A percentile compares a stretch with the other conserved stretches of the same genome.
Conservation (phyloP, 2,329 filamentous ascomycete genomes). For the Torrubiellomyces zombiae region DNA sequence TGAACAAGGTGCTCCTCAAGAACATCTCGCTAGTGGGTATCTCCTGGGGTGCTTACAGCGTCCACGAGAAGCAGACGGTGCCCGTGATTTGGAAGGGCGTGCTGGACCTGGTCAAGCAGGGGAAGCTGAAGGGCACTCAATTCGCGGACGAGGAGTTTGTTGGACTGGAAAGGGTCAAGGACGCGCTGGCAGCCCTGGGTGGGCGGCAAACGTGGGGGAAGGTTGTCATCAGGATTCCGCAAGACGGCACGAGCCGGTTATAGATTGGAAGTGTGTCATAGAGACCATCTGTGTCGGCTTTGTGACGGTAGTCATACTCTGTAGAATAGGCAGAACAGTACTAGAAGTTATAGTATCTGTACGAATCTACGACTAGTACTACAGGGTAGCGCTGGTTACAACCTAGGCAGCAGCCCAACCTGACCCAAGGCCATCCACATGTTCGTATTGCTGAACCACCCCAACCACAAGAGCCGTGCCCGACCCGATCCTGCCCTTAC, state of each 20-base stretch:
- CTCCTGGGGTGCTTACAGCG: constrained; percentile 78
- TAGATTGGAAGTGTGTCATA: constrained; percentile 18
- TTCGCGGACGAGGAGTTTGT: constrained; percentile 71
- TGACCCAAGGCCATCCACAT: no score
- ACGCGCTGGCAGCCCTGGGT: constrained; percentile 61
- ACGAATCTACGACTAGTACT: no score
- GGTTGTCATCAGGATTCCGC: constrained; percentile 75
- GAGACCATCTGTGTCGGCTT: no score
- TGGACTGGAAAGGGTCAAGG: constrained; percentile 63
- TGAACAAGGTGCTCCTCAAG: constrained; percentile 86
- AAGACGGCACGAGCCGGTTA: constrained; percentile 42
- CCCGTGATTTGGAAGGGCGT: constrained; percentile 67
- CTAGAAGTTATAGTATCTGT: no score
- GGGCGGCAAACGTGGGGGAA: constrained; percentile 86
- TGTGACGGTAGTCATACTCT: no score
- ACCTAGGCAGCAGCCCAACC: no score
- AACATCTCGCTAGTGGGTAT: constrained; percentile 82
- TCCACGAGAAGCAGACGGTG: constrained; percentile 54
- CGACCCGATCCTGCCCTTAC: no score
- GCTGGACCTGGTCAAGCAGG: constrained; percentile 56
- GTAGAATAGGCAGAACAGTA: no score
- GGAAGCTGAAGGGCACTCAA: constrained; percentile 67
- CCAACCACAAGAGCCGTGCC: no score
- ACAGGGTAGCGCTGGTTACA: no score
- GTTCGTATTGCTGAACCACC: no score